A percentile compares a stretch with the other conserved stretches of the same genome.
These are phyloP conservation scores for Cladophialophora immunda DNA, from an alignment of 2,329 filamentous ascomycete genomes.

Conservation along the genomic window DNA sequence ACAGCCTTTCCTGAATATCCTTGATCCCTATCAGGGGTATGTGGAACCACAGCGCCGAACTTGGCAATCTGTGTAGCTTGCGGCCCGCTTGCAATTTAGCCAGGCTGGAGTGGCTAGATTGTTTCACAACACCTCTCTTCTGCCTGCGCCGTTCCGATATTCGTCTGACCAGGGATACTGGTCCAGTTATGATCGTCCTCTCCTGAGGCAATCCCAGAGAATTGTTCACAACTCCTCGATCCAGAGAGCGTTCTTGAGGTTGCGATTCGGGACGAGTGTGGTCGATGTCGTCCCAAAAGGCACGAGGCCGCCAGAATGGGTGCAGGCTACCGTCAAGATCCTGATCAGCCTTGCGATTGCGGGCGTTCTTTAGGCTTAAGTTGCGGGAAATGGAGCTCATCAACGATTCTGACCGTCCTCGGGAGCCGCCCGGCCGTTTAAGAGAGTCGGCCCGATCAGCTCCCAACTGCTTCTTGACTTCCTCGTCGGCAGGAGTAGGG, in stretches of 20 bases:
- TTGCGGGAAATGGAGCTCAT: slow-evolving; percentile 49
- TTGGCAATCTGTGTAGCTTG: slow-evolving; percentile 47
- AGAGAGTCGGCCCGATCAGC: slow-evolving; percentile 37
- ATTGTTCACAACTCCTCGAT: slow-evolving; percentile 62
- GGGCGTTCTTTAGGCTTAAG: slow-evolving; percentile 51
- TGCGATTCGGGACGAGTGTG: slow-evolving; percentile 50
- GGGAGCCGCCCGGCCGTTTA: slow-evolving; percentile 48
- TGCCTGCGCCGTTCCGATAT: slow-evolving; percentile 45
- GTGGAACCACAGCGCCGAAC: slow-evolving; percentile 58
- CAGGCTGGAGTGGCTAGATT: slow-evolving; percentile 46
- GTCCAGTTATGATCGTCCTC: slow-evolving; percentile 54
- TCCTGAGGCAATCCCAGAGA: slow-evolving; percentile 64
- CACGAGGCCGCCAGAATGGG: slow-evolving; percentile 69
- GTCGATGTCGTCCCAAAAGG: slow-evolving; percentile 68
- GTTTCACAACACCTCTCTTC: slow-evolving; percentile 40
- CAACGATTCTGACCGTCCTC: slow-evolving; percentile 51
- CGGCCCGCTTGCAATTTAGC: slow-evolving; percentile 42
- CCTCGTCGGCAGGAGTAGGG: slow-evolving; percentile 57
- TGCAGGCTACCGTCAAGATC: slow-evolving; percentile 61
- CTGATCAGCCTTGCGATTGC: slow-evolving; percentile 53
- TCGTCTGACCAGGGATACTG: slow-evolving; percentile 47
- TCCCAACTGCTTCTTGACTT: slow-evolving; percentile 50
- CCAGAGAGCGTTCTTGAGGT: slow-evolving; percentile 45
- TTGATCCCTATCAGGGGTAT: slow-evolving; percentile 56
- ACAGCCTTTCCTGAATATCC: slow-evolving; percentile 58